phyloP scores from a whole-genome alignment of 2,329 filamentous ascomycete genomes.

The Nothophaeocryptopus gaeumannii region DNA sequence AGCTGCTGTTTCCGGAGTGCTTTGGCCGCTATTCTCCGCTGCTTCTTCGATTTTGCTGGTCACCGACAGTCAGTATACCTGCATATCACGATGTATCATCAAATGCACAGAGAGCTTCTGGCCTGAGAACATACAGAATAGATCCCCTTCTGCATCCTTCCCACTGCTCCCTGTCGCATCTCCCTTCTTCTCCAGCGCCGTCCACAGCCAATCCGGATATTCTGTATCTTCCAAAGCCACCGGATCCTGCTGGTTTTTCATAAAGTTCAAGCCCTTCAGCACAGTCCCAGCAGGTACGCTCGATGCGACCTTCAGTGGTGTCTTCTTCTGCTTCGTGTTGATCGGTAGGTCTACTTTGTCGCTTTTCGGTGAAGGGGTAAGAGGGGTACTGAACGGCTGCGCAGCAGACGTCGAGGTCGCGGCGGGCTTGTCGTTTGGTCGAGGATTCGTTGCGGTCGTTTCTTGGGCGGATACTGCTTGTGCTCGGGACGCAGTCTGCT shows the following conservation, averaged over 20 bases:
- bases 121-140: conserved; percentile 66
- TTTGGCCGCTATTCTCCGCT: conserved; percentile 68
- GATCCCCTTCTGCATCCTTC: conserved; percentile 62
- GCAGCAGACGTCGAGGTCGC: conserved; percentile 47
- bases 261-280: conserved; percentile 72
- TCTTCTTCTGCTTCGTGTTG: conserved; percentile 29
- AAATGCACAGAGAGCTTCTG: background rate
- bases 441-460: conserved; percentile 31
- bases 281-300: conserved; percentile 64
- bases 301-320: conserved; percentile 21
- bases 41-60: conserved; percentile 81
- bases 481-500: conserved; percentile 12
- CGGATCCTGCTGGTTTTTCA: conserved; percentile 70
- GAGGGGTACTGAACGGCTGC: conserved; percentile 46
- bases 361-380: conserved; percentile 31
- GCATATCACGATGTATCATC: background rate
- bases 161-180: conserved; percentile 45
- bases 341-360: conserved; percentile 30
- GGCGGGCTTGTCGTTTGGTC: conserved; percentile 36
- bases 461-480: conserved; percentile 30
- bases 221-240: conserved; percentile 70
- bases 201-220: conserved; percentile 81
- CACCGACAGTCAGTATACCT: background rate
- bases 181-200: conserved; percentile 58
- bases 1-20: conserved; percentile 61